Evolutionary conservation across 495 filamentous ascomycete species (phyloP), one percentile per base, ranked within the genome.

Genomic region (Podospora conica): DNA sequence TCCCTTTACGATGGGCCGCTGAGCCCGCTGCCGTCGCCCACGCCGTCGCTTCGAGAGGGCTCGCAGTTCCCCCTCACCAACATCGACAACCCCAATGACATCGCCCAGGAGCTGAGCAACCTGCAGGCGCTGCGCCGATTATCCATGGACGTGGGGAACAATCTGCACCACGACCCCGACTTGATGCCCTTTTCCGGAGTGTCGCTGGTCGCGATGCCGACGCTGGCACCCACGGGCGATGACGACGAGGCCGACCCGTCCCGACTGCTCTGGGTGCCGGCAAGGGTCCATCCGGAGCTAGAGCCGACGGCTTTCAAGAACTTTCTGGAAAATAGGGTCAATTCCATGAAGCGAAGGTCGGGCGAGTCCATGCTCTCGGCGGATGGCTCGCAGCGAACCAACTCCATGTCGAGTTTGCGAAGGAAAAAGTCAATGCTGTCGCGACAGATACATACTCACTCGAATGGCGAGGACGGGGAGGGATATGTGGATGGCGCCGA

Each of bases 221-320:
- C 91, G 4, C 82, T 87, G 66, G 87, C 93, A 8, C 91, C 93
- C 9, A 87, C 87, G 8, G 87, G 87, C 31, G 85, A 86, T 58
- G 90, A 92, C 68, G 86, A 91, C 74, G 94, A 96, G 73, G 89
- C 92, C 70, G 96, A 97, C 77, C 85, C 92, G 4, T 91, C 93
- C 1, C 86, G 91, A 66, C 77, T 98, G 59, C 91, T 97, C 64
- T 99, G 95, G 95, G 95, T 99, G 25, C 95, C 95, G 0, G 95
- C 95, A 23, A 86, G 93, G 64, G 81, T 98, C 20, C 95, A 99
- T 71, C 95, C 95, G 12, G 95, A 98, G 78, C 80, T 99, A 29
- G 95, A 96, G 27, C 96, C 95, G 6, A 92, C 89, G 75, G 96
- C 97, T 72, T 99, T 98, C 81, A 96, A 95, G 77, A 91, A 91